Conservation (phyloP, 2,329 filamentous ascomycete genomes). For the Neonectria faginata region DNA sequence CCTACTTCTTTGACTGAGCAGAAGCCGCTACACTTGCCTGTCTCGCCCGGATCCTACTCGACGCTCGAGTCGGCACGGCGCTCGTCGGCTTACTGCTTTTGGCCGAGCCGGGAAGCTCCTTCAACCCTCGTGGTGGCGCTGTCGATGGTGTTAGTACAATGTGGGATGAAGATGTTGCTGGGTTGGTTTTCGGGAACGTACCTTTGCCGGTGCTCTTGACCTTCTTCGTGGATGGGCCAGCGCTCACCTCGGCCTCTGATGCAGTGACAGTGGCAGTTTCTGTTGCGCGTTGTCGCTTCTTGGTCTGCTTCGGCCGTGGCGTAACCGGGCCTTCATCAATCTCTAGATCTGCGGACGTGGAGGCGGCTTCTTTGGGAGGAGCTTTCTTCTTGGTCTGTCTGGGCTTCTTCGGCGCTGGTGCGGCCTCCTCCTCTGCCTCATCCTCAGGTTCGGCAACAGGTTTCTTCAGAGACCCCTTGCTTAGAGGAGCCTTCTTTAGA, state of each 20-base stretch:
- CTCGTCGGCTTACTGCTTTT: background rate
- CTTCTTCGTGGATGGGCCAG: slow-evolving; percentile 32
- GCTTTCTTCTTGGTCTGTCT: background rate
- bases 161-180: too few species aligned
- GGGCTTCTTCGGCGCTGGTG: background rate
- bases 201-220: slow-evolving; percentile 6
- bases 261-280: background rate
- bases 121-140: background rate
- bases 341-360: background rate
- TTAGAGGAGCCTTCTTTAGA: too few species aligned
- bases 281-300: slow-evolving; percentile 16
- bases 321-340: background rate
- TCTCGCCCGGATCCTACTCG: background rate
- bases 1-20: background rate
- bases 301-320: background rate
- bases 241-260: background rate
- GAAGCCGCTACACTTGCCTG: background rate
- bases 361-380: background rate
- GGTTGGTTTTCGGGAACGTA: background rate
- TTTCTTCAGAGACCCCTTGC: too few species aligned
- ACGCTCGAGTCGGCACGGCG: background rate
- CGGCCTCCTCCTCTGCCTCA: background rate
- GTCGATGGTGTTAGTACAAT: background rate
- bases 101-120: background rate
- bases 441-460: background rate